Evolutionary conservation across 2,329 filamentous ascomycete genomes (phyloP), one percentile per base, ranked within the genome.

Genomic region (Botrytis squamosa): DNA sequence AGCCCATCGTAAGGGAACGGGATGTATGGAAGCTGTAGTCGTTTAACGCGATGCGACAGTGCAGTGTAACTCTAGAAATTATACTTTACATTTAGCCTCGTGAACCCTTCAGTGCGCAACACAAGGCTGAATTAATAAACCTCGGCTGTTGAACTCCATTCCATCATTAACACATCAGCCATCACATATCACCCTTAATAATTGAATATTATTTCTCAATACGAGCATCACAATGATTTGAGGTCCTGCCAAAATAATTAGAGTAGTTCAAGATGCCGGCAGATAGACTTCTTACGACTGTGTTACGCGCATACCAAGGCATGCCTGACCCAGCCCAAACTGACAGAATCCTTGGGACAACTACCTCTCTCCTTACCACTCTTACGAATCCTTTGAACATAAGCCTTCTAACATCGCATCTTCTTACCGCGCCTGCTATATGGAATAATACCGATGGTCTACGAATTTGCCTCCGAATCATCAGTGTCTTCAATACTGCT

Each of bases 351-450:
- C 77, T 89, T 29, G 85, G 85, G 25, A 88, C 86, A 36, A 87
- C 87, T 18, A 84, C 86, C 10, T 87, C 87, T 4, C 84, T 89
- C 5, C 83, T 90, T 70, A 87, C 87, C 1, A 86, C 86, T 14
- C 84, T 90, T 40, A 86, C 87, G 66, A 90, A 90, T 76, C 88
- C 87, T 0, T 83, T 88, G 59, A 90, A 90, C 76, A 83, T 89
- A 75, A 87, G 86, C 16, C 84, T 90, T 16, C 83, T 90, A 29
- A 87, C 87, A 8, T 86, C 86, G 33, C 88, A 89, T 76, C 82
- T 89, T 3, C 84, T 90, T n/a, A 85, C 84, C 1, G 86, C 88
- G 2, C 88, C 88, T 14, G 87, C 88, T n/a, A 83, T 90, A 79
- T 90, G 88, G 88, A 76, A 76, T 20, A 83, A 83, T 66, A 84